Conservation (phyloP, 2,329 filamentous ascomycete species). For the Aspergillus chevalieri region DNA sequence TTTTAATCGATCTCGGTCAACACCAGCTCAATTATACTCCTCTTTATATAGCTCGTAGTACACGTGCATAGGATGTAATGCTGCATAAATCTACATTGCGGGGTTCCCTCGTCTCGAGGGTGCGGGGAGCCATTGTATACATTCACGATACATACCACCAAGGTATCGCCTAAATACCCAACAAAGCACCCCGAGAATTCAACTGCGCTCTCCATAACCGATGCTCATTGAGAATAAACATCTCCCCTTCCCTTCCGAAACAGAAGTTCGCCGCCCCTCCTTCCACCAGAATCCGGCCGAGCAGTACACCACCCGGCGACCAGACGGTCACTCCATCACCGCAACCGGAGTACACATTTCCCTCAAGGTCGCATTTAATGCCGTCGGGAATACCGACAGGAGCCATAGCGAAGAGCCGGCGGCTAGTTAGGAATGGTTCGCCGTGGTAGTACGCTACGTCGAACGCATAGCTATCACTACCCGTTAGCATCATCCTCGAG, state of each 20-base stretch:
- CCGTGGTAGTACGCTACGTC: slow-evolving; percentile 36
- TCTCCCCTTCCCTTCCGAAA: slow-evolving; percentile 34
- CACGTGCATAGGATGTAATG: no score
- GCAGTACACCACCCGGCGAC: slow-evolving; percentile 41
- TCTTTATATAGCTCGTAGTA: no score
- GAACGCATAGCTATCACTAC: slow-evolving; percentile 38
- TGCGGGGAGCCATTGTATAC: not conserved
- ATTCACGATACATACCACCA: not conserved
- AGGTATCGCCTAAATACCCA: not conserved
- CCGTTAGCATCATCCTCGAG: not conserved
- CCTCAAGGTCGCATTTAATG: slow-evolving; percentile 46
- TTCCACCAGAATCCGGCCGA: slow-evolving; percentile 53
- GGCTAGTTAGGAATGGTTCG: slow-evolving; percentile 42
- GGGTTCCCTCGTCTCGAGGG: no score
- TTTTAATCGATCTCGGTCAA: no score
- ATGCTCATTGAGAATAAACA: slow-evolving; percentile 42
- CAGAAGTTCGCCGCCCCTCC: slow-evolving; percentile 45
- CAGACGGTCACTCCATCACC: slow-evolving; percentile 52
- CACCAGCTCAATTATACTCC: no score
- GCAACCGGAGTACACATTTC: slow-evolving; percentile 51
- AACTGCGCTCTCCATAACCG: slow-evolving; percentile 41
- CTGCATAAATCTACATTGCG: no score
- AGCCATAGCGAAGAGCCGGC: slow-evolving; percentile 47
- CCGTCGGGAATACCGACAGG: slow-evolving; percentile 41
- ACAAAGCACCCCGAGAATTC: not conserved